Conservation (phyloP, 306 rosid genomes). For the Parietaria judaica region DNA sequence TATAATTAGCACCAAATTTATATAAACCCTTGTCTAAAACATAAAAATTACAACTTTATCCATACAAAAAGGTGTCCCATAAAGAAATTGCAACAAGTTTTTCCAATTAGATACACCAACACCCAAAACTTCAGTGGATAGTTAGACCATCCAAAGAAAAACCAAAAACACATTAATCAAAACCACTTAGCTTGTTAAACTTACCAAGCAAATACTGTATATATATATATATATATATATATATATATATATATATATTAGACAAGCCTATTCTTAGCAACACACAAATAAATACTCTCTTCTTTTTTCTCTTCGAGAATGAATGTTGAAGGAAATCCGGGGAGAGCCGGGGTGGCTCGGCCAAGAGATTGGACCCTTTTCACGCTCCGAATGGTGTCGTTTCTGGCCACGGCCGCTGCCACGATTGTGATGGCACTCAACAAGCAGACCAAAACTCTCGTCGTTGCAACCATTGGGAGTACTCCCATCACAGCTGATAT, state of each 20-base stretch:
- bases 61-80: not conserved
- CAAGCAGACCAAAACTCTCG: slow-evolving; percentile 50
- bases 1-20: too few species aligned
- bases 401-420: slow-evolving; percentile 63
- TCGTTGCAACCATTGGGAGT: slow-evolving; percentile 64
- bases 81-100: not conserved
- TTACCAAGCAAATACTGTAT: slow-evolving; percentile 22
- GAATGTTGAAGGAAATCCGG: slow-evolving; percentile 41
- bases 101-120: slow-evolving; percentile 51
- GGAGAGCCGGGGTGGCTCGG: slow-evolving; percentile 5
- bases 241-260: slow-evolving; percentile 28
- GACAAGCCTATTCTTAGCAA: slow-evolving; percentile 1
- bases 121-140: slow-evolving; percentile 17
- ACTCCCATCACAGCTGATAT: slow-evolving; percentile 39
- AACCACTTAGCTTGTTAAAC: slow-evolving; percentile 34
- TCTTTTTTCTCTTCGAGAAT: slow-evolving; percentile 10
- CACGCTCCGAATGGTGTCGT: slow-evolving; percentile 46
- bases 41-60: not conserved
- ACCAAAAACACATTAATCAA: not conserved
- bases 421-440: slow-evolving; percentile 76
- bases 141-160: slow-evolving; percentile 54
- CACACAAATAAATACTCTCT: not conserved
- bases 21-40: too few species aligned
- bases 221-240: slow-evolving; percentile 27
- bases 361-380: slow-evolving; percentile 35